A percentile compares a stretch with the other conserved stretches of the same genome.
phyloP scores from a whole-genome alignment of 257 asterid species.

The Asclepias syriaca region DNA sequence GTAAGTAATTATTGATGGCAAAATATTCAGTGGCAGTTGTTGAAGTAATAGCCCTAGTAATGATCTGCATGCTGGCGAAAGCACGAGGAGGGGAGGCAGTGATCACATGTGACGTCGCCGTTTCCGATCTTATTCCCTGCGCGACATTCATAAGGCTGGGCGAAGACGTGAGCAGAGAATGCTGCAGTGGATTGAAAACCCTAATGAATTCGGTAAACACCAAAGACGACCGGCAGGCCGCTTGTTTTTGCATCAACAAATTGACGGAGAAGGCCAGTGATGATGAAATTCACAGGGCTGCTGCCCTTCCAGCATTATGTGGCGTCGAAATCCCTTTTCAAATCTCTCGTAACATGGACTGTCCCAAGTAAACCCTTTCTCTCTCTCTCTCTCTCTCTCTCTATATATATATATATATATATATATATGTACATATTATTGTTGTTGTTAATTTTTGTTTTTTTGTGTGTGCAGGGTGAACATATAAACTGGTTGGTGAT shows the following conservation, averaged over 20 bases:
- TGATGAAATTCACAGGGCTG: constrained; percentile 3
- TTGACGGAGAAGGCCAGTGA: neutral
- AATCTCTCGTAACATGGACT: constrained; percentile 6
- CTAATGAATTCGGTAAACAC: neutral
- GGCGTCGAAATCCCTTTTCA: constrained; percentile 9
- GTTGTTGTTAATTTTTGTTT: neutral
- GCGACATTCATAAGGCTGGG: constrained; percentile 7
- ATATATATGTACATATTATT: too few species aligned
- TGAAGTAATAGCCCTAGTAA: neutral
- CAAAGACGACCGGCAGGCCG: constrained; percentile 5
- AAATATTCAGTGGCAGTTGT: neutral
- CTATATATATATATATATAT: too few species aligned
- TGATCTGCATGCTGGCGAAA: neutral
- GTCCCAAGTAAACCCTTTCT: constrained; percentile 12
- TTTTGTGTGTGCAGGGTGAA: neutral
- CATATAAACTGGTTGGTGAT: neutral
- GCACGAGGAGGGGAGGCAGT: neutral
- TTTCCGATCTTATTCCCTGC: constrained; percentile 9
- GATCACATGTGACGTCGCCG: constrained; percentile 8
- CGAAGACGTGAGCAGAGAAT: neutral
- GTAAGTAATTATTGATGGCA: neutral
- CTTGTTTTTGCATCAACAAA: constrained; percentile 14
- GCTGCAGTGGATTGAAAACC: constrained; percentile 15
- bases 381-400: neutral
- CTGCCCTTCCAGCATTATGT: constrained; percentile 12